Evolutionary conservation across 1,139 yeast species (phyloP).

Genomic region (Yamadazyma diddensiae): DNA sequence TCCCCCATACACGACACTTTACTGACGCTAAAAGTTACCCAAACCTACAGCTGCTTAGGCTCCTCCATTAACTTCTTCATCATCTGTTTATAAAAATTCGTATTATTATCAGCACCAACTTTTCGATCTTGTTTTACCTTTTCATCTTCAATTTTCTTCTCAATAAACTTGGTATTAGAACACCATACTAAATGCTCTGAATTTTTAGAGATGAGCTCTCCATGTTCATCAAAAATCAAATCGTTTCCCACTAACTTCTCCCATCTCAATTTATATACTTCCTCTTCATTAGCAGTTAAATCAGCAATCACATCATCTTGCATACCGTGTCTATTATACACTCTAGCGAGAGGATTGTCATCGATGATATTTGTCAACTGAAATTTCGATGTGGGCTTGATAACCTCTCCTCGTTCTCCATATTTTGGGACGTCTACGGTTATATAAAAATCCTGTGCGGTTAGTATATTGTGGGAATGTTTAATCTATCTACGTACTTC

Average conservation of each 20-base stretch:
- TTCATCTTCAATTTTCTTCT: conserved; percentile 10
- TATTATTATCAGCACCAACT: conserved; percentile 7
- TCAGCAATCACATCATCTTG: conserved; percentile 22
- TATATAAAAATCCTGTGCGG: conserved; percentile 37
- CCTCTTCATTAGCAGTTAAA: conserved; percentile 37
- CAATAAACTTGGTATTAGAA: conserved; percentile 24
- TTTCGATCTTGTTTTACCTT: conserved; percentile 3
- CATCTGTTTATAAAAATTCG: conserved; percentile 9
- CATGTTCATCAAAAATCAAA: conserved; percentile 57
- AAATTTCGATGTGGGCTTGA: conserved; percentile 41
- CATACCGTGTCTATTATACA: conserved; percentile 26
- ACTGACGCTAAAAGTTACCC: background rate
- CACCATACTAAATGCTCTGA: conserved; percentile 39
- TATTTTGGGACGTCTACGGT: conserved; percentile 40
- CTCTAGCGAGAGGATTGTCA: conserved; percentile 34
- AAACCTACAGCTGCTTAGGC: background rate
- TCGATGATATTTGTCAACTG: conserved; percentile 38
- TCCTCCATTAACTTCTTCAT: background rate
- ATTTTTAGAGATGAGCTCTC: conserved; percentile 46
- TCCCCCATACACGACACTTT: background rate
- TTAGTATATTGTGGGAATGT: conserved; percentile 17
- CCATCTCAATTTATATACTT: conserved; percentile 77
- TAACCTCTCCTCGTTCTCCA: conserved; percentile 23
- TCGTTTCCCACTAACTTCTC: conserved; percentile 80
- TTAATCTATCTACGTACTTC: conserved; percentile 32